A percentile compares a stretch with the other conserved stretches of the same genome.
These are phyloP conservation scores for Tieghemostelium lacteum DNA, from an alignment of 78 protist genomes.

Conservation along the genomic window DNA sequence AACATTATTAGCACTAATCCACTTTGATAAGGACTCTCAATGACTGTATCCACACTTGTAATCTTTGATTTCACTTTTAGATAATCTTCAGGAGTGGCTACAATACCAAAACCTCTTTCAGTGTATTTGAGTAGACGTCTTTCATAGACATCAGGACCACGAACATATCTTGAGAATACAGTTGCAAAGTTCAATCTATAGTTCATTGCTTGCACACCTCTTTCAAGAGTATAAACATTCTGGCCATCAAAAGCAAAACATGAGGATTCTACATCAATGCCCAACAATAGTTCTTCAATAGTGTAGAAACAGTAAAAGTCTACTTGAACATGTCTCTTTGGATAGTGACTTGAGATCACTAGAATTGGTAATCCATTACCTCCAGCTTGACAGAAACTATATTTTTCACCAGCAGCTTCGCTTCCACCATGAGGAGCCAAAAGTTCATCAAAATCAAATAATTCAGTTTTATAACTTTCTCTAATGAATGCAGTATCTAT, in stretches of 20 bases:
- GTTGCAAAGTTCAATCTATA: slow-evolving; percentile 34
- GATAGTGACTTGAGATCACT: slow-evolving; percentile 8
- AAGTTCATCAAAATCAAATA: not conserved
- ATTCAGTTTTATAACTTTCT: too few relatives aligned
- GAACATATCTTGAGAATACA: not conserved
- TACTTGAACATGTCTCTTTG: slow-evolving; percentile 34
- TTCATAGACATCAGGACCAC: slow-evolving; percentile 18
- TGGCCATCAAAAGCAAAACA: slow-evolving; percentile 63
- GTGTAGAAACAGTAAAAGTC: not conserved
- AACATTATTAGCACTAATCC: not conserved
- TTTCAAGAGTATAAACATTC: slow-evolving; percentile 14
- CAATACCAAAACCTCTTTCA: slow-evolving; percentile 30
- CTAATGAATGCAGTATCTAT: slow-evolving; percentile 6
- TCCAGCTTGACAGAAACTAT: not conserved
- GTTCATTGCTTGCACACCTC: slow-evolving; percentile 27
- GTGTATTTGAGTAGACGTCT: slow-evolving; percentile 23
- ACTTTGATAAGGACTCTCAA: not conserved
- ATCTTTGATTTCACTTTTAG: too few relatives aligned
- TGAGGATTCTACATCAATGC: slow-evolving; percentile 27
- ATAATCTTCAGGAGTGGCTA: not conserved
- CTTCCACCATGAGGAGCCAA: not conserved
- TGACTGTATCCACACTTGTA: not conserved
- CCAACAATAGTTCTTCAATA: slow-evolving; percentile 15
- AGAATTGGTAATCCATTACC: not conserved
- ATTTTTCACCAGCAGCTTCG: not conserved